Evolutionary conservation across 495 filamentous ascomycete species (phyloP), one percentile per base, ranked within the genome.

Genomic region (Collariella sp.): DNA sequence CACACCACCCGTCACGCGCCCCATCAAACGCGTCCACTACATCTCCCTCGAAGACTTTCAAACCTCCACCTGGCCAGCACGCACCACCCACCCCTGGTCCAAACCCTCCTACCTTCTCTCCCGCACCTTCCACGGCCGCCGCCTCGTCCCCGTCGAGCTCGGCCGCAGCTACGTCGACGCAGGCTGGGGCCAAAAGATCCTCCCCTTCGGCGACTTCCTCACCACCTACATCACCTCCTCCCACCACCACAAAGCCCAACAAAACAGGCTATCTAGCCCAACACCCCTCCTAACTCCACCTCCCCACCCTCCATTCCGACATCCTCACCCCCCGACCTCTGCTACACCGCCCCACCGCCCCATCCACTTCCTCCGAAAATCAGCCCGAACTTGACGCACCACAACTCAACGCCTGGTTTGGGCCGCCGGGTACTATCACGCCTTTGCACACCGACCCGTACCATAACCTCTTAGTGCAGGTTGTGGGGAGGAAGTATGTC

Each of bases 401-500:
- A 0, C 65, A 81, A 16, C 64, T 83, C n/a, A 96, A 98, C 66
- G 89, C 87, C 4, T 98, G 93, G 93, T 85, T 97, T 50, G 93
- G 93, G 0, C 93, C 93, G 0, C 70, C 81, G 0, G 84, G 83
- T 42, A 97, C 93, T 2, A 89, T 96, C 38, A 94, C 88, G 0
- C 93, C 94, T 5, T 70, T 96, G 18, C 93, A 98, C 66, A 91
- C 88, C 19, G 93, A 98, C 63, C 88, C 89, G 2, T 90, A 96
- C 64, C 86, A 96, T 62, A 98, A 98, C 61, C 80, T 97, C 31
- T 78, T 98, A 11, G 82, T 84, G 18, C 93, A 97, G 64, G 86
- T 96, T 0, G 88, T 95, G 0, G 93, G 93, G 0, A 76, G 80
- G 39, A 98, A 98, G 67, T 98, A 96, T 63, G 73, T 98, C 26